Conservation (phyloP, 768 basidiomycete genomes). For the Cyathus striatus region DNA sequence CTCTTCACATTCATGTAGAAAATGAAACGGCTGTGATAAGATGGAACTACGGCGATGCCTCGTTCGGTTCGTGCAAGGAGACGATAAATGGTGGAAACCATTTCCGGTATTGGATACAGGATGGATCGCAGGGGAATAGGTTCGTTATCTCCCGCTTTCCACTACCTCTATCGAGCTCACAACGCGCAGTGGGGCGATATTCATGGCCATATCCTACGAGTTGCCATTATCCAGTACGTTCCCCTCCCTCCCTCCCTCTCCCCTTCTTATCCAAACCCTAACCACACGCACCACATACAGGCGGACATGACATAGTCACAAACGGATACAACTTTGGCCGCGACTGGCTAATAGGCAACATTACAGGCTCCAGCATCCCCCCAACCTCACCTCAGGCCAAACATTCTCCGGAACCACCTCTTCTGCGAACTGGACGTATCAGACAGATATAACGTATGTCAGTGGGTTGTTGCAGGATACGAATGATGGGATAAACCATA, state of each 20-base stretch:
- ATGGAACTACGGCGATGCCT: constrained; percentile 77
- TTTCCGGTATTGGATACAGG: constrained; percentile 84
- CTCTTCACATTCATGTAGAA: constrained; percentile 30
- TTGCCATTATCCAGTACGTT: constrained; percentile 50
- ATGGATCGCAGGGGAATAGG: constrained; percentile 60
- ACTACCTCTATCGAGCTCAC: too few relatives aligned
- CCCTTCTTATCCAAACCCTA: too few relatives aligned
- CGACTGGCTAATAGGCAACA: constrained; percentile 84
- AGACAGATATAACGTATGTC: constrained; percentile 62
- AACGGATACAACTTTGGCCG: constrained; percentile 83
- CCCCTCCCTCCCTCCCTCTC: background rate
- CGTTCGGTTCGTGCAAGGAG: constrained; percentile 83
- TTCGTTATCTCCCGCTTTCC: constrained; percentile 10
- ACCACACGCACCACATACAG: too few relatives aligned
- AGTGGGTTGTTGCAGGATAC: constrained; percentile 68
- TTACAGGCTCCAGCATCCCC: constrained; percentile 47
- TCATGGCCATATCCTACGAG: constrained; percentile 75
- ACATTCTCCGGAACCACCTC: constrained; percentile 62
- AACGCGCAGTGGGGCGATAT: constrained; percentile 55
- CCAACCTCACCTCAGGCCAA: constrained; percentile 49
- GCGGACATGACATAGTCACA: constrained; percentile 62
- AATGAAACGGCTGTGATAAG: constrained; percentile 84
- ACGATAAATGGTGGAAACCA: constrained; percentile 85
- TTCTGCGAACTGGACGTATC: constrained; percentile 66
- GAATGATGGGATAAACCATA: constrained; percentile 69